Evolutionary conservation across 176 grass and related monocot species (phyloP).

Genomic region (Oryza australiensis): DNA sequence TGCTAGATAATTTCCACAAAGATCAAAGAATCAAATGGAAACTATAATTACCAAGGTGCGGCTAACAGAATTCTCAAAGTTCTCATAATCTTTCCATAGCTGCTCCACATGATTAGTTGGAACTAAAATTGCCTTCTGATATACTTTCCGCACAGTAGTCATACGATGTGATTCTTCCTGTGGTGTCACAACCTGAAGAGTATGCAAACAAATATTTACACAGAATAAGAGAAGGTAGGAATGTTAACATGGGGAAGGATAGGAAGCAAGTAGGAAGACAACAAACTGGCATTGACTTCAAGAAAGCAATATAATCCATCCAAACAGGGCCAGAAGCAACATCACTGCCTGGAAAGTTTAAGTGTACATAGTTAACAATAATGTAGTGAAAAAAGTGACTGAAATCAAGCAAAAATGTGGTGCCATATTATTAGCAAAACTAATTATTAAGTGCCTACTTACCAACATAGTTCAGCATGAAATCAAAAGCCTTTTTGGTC

Average conservation of each 20-base stretch:
- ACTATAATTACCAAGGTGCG: constrained; percentile 70
- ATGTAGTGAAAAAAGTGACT: too few relatives aligned
- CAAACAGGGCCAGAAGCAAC: constrained; percentile 90
- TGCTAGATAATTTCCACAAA: constrained; percentile 4
- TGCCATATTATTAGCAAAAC: too few relatives aligned
- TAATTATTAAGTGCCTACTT: constrained; percentile 1
- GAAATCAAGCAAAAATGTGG: too few relatives aligned
- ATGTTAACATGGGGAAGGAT: constrained; percentile 17
- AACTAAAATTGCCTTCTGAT: constrained; percentile 94
- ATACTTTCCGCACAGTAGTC: constrained; percentile 84
- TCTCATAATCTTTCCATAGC: constrained; percentile 93
- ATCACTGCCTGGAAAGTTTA: constrained; percentile 64
- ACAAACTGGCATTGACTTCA: constrained; percentile 92
- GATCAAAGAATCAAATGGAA: neutral
- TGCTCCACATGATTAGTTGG: constrained; percentile 92
- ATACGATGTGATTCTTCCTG: constrained; percentile 91
- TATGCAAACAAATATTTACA: constrained; percentile 13
- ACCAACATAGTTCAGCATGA: constrained; percentile 96
- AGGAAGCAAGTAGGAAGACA: constrained; percentile 25
- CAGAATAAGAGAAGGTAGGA: constrained; percentile 5
- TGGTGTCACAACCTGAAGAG: constrained; percentile 56
- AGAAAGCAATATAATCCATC: constrained; percentile 95
- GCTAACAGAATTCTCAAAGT: constrained; percentile 96
- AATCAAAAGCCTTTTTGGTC: constrained; percentile 95
- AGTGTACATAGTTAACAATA: neutral